Conservation (phyloP, 768 basidiomycete species). For the Calvatia gigantea region DNA sequence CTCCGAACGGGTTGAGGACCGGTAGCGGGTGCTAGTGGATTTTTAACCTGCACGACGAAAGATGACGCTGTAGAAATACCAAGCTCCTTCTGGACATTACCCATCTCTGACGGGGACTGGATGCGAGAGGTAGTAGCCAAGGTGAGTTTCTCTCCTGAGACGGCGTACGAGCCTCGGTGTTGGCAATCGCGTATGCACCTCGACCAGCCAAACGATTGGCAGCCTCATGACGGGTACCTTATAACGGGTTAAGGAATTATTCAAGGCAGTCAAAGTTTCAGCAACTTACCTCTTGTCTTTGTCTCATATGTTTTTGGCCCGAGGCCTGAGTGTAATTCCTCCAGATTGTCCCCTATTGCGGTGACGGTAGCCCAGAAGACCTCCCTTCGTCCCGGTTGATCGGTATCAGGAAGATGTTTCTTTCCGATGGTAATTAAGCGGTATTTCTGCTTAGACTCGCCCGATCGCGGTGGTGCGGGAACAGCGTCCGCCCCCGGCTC, state of each 20-base stretch:
- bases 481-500: conserved; percentile 45
- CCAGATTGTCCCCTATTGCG: conserved; percentile 48
- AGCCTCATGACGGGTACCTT: conserved; percentile 50
- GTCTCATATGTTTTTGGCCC: conserved; percentile 55
- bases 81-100: conserved; percentile 53
- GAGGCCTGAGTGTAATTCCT: conserved; percentile 42
- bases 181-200: conserved; percentile 59
- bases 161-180: conserved; percentile 38
- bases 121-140: conserved; percentile 60
- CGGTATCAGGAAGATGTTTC: conserved; percentile 53
- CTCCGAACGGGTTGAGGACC: conserved; percentile 26
- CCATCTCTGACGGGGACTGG: conserved; percentile 37
- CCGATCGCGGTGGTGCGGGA: conserved; percentile 33
- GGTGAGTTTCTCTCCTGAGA: conserved; percentile 48
- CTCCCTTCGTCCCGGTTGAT: conserved; percentile 36
- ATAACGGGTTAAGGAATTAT: not conserved
- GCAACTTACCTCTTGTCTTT: conserved; percentile 51
- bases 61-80: conserved; percentile 51
- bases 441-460: conserved; percentile 39
- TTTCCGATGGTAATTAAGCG: conserved; percentile 53
- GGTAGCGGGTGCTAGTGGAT: conserved; percentile 45
- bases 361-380: conserved; percentile 52
- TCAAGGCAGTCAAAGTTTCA: too few species aligned
- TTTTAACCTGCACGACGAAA: conserved; percentile 61
- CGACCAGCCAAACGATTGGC: conserved; percentile 51